phyloP scores from a whole-genome alignment of 2,329 filamentous ascomycete genomes.

The Stagonosporopsis vannaccii region DNA sequence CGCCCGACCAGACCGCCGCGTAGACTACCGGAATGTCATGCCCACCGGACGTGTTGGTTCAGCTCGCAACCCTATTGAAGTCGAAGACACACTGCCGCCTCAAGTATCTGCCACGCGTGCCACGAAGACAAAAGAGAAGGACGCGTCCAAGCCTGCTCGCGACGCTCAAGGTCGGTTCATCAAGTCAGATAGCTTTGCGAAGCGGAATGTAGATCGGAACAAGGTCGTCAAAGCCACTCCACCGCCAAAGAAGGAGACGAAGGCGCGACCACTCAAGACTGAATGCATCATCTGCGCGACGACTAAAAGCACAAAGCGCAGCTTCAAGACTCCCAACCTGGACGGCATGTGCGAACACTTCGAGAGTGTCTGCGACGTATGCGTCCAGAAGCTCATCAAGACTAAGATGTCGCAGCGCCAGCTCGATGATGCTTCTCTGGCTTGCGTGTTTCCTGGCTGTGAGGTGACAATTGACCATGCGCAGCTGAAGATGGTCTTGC shows the following conservation, averaged over 20 bases:
- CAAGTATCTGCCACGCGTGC: neutral
- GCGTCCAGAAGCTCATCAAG: conserved; percentile 30
- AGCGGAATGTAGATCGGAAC: conserved; percentile 9
- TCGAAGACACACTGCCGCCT: conserved; percentile 8
- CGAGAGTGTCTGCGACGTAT: conserved; percentile 26
- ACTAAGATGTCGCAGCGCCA: conserved; percentile 22
- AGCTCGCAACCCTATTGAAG: neutral
- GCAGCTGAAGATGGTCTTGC: conserved; percentile 18
- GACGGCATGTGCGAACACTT: conserved; percentile 29
- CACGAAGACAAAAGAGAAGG: neutral
- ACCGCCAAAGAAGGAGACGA: conserved; percentile 15
- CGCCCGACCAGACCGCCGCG: conserved; percentile 8
- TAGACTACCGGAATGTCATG: conserved; percentile 2
- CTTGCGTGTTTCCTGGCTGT: conserved; percentile 27
- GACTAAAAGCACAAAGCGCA: conserved; percentile 11
- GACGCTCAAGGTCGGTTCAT: conserved; percentile 9
- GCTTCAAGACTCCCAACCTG: conserved; percentile 19
- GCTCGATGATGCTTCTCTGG: conserved; percentile 22
- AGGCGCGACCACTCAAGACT: conserved; percentile 13
- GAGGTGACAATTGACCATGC: conserved; percentile 15
- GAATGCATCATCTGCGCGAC: conserved; percentile 32
- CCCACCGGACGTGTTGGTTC: neutral
- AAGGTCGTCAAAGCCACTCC: conserved; percentile 3
- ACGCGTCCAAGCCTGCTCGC: neutral
- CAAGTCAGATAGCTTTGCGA: neutral